These are phyloP conservation scores for Eucalyptus coolabah DNA, from an alignment of 345 rosid species.

Conservation along the genomic window DNA sequence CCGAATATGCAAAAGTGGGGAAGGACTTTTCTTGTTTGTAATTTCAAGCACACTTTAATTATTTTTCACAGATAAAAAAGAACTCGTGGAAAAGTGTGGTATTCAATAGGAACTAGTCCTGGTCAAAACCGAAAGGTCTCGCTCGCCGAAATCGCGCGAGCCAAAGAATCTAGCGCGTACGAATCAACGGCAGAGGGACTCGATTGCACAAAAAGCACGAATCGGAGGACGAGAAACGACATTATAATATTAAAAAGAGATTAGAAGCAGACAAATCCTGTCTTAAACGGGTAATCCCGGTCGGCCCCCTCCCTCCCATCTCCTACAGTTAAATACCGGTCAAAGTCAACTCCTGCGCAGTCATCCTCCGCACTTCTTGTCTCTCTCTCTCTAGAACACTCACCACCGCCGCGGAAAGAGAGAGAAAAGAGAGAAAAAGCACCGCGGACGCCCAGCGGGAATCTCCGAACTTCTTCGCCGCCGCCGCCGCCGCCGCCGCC, in stretches of 20 bases:
- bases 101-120: neutral
- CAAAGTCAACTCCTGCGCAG: neutral
- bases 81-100: neutral
- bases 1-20: neutral
- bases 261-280: neutral
- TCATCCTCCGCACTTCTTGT: neutral
- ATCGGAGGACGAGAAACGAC: neutral
- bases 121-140: neutral
- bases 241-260: neutral
- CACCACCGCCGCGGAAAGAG: neutral
- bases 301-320: no score
- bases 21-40: neutral
- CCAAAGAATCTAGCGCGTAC: neutral
- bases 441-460: neutral
- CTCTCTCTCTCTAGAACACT: neutral
- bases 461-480: neutral
- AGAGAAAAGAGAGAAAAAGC: neutral
- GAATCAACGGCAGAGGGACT: neutral
- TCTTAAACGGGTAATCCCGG: neutral
- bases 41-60: rapidly evolving
- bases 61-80: neutral
- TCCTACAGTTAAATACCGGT: neutral
- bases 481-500: neutral
- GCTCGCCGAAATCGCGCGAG: neutral
- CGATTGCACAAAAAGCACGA: neutral